Base-by-base conservation (phyloP, 192 early-diverging fungal genomes). In the Helicostylum pulchrum region DNA sequence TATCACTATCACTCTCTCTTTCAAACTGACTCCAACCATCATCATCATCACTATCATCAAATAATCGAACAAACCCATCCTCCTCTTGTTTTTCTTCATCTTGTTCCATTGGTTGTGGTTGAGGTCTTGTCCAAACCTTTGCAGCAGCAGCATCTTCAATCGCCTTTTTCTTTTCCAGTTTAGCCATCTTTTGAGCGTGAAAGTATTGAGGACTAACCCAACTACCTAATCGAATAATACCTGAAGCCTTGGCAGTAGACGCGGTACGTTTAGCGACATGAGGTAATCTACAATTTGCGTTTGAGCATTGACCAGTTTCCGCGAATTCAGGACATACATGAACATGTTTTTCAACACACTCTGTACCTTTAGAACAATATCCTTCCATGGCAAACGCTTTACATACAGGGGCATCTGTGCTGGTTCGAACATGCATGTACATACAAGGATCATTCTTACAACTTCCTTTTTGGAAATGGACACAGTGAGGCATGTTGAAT, bases 241-340 rank as follows among this genome's bases (percentile, higher is more conserved):
- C 64, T 17, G 46, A 50, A 49, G 66, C 47, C 20, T 56, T 43
- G 7, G 17, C 17, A 3, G 30, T 39, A 49, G 61, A 23, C 19
- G 67, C 14, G 43, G 44, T 20, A 39, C 51, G 48, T 44, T 43
- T 50, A 15, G 66, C 76, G 0, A 81, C 56, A 75, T 90, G 88
- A 2, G 87, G 84, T 64, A 87, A 68, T 5, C 78, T 77, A 61
- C 89, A 91, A 19, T 80, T 83, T 15, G 62, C 51, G 26, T 67
- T 73, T 15, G 71, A 57, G 57, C 89, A 91, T 23, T 81, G 81
- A 10, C 75, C 74, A 21, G 83, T 82, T 15, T 85, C 85, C 0
- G 76, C 80, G 78, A 86, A 88, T 62, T 85, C 85, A 0, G 89
- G 89, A 45, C 89, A 91, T 19, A 88, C 80, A 71, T 81, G 80